These are phyloP conservation scores for Ceratocystis smalleyi DNA, from an alignment of 2,329 filamentous ascomycete species.

Conservation along the genomic window DNA sequence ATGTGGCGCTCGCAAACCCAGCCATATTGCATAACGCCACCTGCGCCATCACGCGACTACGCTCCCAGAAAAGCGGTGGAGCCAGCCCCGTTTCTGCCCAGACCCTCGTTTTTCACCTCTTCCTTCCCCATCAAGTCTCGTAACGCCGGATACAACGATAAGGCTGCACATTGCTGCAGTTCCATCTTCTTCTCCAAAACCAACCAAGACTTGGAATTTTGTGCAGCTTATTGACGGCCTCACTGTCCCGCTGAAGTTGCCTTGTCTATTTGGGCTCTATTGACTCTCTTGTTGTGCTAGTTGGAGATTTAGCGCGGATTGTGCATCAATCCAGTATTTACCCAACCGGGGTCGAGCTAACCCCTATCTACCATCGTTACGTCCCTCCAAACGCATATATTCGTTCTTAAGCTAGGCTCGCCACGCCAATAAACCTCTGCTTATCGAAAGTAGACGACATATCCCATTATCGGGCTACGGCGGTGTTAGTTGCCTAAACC, in stretches of 20 bases:
- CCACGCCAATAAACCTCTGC: neutral
- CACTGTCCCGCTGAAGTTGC: neutral
- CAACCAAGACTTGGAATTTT: neutral
- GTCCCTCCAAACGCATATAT: slow-evolving; percentile 9
- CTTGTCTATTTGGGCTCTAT: neutral
- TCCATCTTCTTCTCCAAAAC: neutral
- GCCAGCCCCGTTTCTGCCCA: slow-evolving; percentile 7
- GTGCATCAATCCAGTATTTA: slow-evolving; percentile 12
- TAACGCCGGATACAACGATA: slow-evolving; percentile 8
- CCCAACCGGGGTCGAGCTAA: slow-evolving; percentile 6
- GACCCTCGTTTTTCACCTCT: slow-evolving; percentile 6
- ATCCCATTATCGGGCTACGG: slow-evolving; percentile 12
- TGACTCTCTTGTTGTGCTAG: neutral
- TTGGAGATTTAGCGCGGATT: neutral
- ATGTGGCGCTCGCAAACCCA: neutral
- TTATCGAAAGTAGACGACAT: slow-evolving; percentile 2
- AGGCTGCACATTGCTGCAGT: neutral
- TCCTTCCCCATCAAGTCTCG: neutral
- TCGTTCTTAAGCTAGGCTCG: neutral
- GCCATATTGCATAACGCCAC: slow-evolving; percentile 2
- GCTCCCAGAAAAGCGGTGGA: neutral
- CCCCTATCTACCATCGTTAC: neutral
- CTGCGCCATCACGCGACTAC: neutral
- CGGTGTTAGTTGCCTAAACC: slow-evolving; percentile 6
- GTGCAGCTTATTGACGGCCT: neutral